These are phyloP conservation scores for Trichoderma cornu-damae DNA, from an alignment of 2,329 filamentous ascomycete species.

Conservation along the genomic window DNA sequence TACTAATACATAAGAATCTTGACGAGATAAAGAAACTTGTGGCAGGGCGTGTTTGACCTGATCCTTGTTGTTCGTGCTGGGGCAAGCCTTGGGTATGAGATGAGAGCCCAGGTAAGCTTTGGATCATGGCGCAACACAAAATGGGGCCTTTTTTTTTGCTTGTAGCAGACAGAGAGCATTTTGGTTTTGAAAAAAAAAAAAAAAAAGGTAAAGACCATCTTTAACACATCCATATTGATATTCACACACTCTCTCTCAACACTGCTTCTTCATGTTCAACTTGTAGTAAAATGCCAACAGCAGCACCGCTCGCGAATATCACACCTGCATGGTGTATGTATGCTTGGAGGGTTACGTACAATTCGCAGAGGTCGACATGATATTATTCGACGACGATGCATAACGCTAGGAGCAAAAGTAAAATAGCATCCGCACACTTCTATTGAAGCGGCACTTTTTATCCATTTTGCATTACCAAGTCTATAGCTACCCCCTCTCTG, in stretches of 20 bases:
- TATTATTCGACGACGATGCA: too few relatives aligned
- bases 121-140: too few relatives aligned
- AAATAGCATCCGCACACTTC: background rate
- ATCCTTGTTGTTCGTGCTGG: too few relatives aligned
- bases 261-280: background rate
- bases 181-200: too few relatives aligned
- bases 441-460: background rate
- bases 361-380: too few relatives aligned
- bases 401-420: background rate
- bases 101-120: too few relatives aligned
- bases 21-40: too few relatives aligned
- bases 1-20: background rate
- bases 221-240: background rate
- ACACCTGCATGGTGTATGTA: background rate
- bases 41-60: too few relatives aligned
- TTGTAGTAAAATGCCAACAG: constrained; percentile 11
- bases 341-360: too few relatives aligned
- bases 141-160: background rate
- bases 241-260: background rate
- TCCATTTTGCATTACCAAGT: background rate
- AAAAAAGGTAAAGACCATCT: background rate
- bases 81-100: too few relatives aligned
- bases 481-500: background rate
- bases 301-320: constrained; percentile 9
- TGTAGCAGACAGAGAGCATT: too few relatives aligned